Evolutionary conservation across 2,329 filamentous ascomycete species (phyloP).

Genomic region (Huntiella bhutanensis): DNA sequence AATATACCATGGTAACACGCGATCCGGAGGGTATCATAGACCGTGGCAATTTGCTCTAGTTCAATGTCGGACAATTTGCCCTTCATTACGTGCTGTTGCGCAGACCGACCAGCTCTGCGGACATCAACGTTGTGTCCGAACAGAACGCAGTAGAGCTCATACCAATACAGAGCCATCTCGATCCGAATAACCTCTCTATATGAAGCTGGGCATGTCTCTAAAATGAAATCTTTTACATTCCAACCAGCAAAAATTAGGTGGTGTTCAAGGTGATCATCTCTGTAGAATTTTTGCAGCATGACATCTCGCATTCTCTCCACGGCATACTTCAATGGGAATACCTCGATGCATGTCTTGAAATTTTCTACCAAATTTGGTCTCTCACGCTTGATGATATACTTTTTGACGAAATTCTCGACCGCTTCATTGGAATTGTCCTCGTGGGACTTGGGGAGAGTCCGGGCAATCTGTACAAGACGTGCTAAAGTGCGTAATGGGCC

Average conservation of each 20-base stretch:
- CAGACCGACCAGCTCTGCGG: not conserved
- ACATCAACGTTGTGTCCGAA: conserved; percentile 7
- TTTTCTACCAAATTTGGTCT: not conserved
- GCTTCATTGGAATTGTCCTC: no score
- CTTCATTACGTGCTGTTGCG: conserved; percentile 1
- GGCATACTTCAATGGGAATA: not conserved
- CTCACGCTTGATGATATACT: not conserved
- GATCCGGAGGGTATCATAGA: conserved; percentile 5
- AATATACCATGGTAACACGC: conserved; percentile 6
- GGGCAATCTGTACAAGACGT: not conserved
- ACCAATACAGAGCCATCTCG: conserved; percentile 7
- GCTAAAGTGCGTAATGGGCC: not conserved
- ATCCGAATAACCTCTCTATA: conserved; percentile 2
- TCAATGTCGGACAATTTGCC: conserved; percentile 6
- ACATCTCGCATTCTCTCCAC: not conserved
- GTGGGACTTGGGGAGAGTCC: not conserved
- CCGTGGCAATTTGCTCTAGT: conserved; percentile 10
- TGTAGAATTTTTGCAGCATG: not conserved
- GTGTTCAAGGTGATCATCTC: not conserved
- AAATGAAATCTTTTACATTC: conserved; percentile 4
- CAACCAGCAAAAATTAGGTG: not conserved
- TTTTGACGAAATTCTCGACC: not conserved
- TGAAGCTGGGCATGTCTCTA: not conserved
- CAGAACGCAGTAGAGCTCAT: conserved; percentile 8
- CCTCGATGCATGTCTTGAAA: not conserved